These are phyloP conservation scores for Candida rishiriensis DNA, from an alignment of 805 yeast species.

Conservation along the genomic window DNA sequence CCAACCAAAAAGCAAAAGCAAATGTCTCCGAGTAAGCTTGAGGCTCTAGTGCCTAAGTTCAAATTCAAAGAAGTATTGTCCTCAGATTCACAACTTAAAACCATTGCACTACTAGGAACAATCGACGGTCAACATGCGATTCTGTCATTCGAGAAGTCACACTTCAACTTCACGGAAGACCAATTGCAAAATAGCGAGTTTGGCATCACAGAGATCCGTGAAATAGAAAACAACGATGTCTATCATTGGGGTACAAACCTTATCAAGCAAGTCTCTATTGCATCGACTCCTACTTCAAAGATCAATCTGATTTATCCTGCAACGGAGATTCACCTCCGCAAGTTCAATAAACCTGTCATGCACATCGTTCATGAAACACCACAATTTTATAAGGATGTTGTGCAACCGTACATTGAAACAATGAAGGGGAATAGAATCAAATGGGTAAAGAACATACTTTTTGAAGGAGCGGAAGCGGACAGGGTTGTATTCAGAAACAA, in stretches of 20 bases:
- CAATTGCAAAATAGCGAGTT: slow-evolving; percentile 6
- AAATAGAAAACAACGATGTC: slow-evolving; percentile 70
- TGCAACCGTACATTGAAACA: slow-evolving; percentile 69
- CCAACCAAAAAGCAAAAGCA: no score
- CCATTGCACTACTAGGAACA: slow-evolving; percentile 61
- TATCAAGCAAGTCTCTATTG: slow-evolving; percentile 40
- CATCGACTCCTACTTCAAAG: slow-evolving; percentile 55
- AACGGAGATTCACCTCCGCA: slow-evolving; percentile 74
- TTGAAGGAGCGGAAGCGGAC: slow-evolving; percentile 80
- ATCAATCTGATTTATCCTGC: slow-evolving; percentile 85
- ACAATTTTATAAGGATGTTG: slow-evolving; percentile 54
- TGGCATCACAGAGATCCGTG: slow-evolving; percentile 21
- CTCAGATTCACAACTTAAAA: slow-evolving; percentile 64
- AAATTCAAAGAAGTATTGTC: slow-evolving; percentile 42
- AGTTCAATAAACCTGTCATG: slow-evolving; percentile 56
- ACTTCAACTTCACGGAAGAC: slow-evolving; percentile 40
- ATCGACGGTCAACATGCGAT: slow-evolving; percentile 64
- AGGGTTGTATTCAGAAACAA: slow-evolving; percentile 67
- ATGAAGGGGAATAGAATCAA: slow-evolving; percentile 74
- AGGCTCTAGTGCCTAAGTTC: slow-evolving; percentile 38
- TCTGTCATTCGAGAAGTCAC: slow-evolving; percentile 67
- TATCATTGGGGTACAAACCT: slow-evolving; percentile 75
- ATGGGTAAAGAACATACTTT: slow-evolving; percentile 87
- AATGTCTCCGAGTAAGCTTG: neutral
- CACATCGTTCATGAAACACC: slow-evolving; percentile 81